Conservation (phyloP, 768 basidiomycete genomes). For the Baorangia bicolor region DNA sequence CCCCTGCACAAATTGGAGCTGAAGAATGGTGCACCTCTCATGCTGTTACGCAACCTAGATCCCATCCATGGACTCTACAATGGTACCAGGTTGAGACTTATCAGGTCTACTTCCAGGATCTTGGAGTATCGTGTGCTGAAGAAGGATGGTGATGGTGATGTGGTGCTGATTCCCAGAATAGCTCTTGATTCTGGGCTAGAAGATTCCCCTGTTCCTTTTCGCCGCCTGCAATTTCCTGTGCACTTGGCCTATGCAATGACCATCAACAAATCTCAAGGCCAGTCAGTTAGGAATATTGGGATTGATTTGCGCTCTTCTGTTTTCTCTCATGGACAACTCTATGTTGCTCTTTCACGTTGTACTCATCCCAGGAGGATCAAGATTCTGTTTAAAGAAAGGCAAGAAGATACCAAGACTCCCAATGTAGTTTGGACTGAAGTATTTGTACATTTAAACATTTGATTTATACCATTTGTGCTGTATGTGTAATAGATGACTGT, state of each 20-base stretch:
- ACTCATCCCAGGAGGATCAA: neutral
- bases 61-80: slow-evolving; percentile 38
- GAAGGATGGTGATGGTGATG: no score
- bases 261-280: slow-evolving; percentile 42
- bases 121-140: slow-evolving; percentile 26
- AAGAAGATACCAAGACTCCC: neutral
- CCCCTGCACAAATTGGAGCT: slow-evolving; percentile 38
- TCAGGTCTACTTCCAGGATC: slow-evolving; percentile 20
- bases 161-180: slow-evolving; percentile 33
- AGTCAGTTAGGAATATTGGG: slow-evolving; percentile 33
- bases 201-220: slow-evolving; percentile 24
- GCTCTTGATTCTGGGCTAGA: slow-evolving; percentile 16
- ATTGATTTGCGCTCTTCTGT: slow-evolving; percentile 29
- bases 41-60: slow-evolving; percentile 44
- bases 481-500: no score
- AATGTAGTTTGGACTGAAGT: slow-evolving; percentile 2
- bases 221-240: slow-evolving; percentile 31
- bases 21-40: slow-evolving; percentile 37
- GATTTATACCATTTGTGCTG: no score
- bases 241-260: slow-evolving; percentile 38
- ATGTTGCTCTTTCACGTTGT: slow-evolving; percentile 19
- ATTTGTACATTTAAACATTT: neutral
- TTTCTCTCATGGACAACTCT: slow-evolving; percentile 38
- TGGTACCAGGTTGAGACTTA: slow-evolving; percentile 31
- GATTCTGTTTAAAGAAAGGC: neutral